Evolutionary conservation across 306 rosid genomes (phyloP).

Genomic region (Malus fusca): DNA sequence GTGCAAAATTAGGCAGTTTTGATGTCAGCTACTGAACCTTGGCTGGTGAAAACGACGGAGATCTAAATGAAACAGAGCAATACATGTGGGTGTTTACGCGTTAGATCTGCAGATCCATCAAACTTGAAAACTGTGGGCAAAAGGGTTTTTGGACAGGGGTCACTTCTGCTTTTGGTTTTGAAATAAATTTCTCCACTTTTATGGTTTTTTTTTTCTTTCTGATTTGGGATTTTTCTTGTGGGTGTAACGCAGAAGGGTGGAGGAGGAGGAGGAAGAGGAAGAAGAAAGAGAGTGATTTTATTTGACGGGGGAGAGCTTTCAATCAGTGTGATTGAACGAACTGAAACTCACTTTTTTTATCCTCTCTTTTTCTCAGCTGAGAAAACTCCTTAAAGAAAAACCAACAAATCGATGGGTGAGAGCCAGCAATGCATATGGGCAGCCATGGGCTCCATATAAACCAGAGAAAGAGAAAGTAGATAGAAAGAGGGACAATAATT

Average conservation of each 20-base stretch:
- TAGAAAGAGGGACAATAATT: conserved; percentile 16
- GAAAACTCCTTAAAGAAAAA: conserved; percentile 26
- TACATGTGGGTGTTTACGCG: conserved; percentile 46
- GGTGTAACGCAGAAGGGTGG: not conserved
- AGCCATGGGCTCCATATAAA: conserved; percentile 45
- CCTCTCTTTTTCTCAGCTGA: conserved; percentile 14
- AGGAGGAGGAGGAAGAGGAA: not conserved
- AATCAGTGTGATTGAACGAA: conserved; percentile 32
- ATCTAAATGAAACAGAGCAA: conserved; percentile 52
- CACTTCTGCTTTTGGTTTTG: not conserved
- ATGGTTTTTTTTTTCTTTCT: not conserved
- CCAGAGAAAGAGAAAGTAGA: conserved; percentile 26
- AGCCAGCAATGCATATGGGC: conserved; percentile 49
- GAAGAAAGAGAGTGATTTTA: not conserved
- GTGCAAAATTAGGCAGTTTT: conserved; percentile 17
- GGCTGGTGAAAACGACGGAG: conserved; percentile 39
- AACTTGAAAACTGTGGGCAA: conserved; percentile 25
- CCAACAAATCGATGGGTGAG: conserved; percentile 31
- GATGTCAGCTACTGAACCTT: conserved; percentile 26
- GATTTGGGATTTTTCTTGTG: not conserved
- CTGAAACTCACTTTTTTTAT: conserved; percentile 9
- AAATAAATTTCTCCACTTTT: not conserved
- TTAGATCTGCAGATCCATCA: conserved; percentile 81
- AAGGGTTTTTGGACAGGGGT: conserved; percentile 37
- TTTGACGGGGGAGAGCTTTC: conserved; percentile 4